Conservation (phyloP, 352 stramenopile genomes). For the Pythium guiyangense region DNA sequence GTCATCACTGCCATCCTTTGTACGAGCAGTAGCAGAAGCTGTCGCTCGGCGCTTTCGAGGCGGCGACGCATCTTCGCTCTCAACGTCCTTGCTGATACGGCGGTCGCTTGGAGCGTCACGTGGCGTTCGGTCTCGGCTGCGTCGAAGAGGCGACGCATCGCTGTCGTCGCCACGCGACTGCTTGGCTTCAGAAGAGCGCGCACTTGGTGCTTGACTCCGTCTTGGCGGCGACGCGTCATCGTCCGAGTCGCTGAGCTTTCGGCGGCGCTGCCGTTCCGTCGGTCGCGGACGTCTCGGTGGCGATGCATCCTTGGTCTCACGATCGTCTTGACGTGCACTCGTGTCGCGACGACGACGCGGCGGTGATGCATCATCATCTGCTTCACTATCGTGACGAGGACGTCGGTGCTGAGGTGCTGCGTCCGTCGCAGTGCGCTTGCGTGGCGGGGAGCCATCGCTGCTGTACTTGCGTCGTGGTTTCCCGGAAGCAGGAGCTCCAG, state of each 20-base stretch:
- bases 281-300: background rate
- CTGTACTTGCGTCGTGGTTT: too few relatives aligned
- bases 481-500: too few relatives aligned
- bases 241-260: background rate
- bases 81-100: slow-evolving; percentile 5
- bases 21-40: background rate
- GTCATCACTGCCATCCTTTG: background rate
- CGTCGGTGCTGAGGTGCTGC: too few relatives aligned
- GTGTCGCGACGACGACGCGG: slow-evolving; percentile 14
- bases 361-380: slow-evolving; percentile 24
- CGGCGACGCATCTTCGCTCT: slow-evolving; percentile 16
- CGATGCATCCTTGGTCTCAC: background rate
- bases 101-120: slow-evolving; percentile 1
- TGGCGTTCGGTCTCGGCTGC: background rate
- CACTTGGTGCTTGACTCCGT: slow-evolving; percentile 8
- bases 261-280: background rate
- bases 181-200: background rate
- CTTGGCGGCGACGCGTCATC: slow-evolving; percentile 23
- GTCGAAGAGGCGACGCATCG: slow-evolving; percentile 26
- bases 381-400: background rate
- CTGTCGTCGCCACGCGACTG: slow-evolving; percentile 6
- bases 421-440: too few relatives aligned
- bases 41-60: slow-evolving; percentile 8
- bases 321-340: background rate
- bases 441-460: too few relatives aligned